Base-by-base conservation (phyloP, 1,139 yeast species). In the Saccharomycopsis hybrid region DNA sequence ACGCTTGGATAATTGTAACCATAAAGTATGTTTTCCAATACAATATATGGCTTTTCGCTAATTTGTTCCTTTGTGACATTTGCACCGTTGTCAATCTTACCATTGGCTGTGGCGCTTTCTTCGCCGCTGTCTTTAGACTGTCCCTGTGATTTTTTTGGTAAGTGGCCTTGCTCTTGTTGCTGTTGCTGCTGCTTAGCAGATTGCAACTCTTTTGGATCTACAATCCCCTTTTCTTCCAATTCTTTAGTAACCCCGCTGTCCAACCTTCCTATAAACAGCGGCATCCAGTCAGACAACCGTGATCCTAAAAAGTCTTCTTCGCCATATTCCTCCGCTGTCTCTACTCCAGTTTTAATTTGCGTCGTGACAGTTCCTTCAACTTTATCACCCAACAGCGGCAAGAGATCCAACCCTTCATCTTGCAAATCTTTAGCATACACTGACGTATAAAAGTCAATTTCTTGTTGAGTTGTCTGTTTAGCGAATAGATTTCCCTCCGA, bases 1-100 rank as follows among this genome's bases (percentile, higher is more conserved):
- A 92, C 74, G 53, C 85, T 77, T 0, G 98, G 97, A 46, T 70
- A 67, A 2, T 53, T 62, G 60, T 73, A 86, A 1, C 87, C 87
- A 53, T 75, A 64, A 46, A 84, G 69, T 3, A 83, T 64, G 62
- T 90, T 92, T 58, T 81, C 82, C 44, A 92, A 67, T n/a, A 90
- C 94, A n/a, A 88, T 63, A 56, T 70, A 80, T 45, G 61, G 57
- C 41, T 60, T 59, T 28, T 57, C 55, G 30, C 53, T 18, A 9
- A 27, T 24, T 40, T n/a, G 13, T 18, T 28, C 3, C 3, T 9
- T 8, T 27, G 18, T 18, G 44, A 52, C 33, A 35, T 36, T 31
- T 47, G 48, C 45, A 43, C 24, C 8, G 18, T 8, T 30, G 11
- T 29, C 27, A n/a, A 24, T 36, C 33, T n/a, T 18, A 9, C 27